Conservation (phyloP, 1,139 yeast species). For the Meyerozyma sp. region DNA sequence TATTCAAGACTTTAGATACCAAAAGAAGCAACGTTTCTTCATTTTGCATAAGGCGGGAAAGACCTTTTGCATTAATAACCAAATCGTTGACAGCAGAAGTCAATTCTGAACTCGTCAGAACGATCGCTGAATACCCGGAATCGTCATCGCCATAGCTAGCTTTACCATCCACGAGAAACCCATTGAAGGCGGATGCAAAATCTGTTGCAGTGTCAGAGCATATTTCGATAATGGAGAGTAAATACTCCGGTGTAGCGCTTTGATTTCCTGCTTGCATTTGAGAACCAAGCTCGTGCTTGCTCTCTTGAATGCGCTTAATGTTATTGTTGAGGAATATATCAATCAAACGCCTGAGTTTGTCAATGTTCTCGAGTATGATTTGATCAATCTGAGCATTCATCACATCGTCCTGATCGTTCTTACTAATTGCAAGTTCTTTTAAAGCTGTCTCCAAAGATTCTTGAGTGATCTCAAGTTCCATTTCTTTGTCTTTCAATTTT, state of each 20-base stretch:
- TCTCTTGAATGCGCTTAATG: slow-evolving; percentile 67
- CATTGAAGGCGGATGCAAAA: slow-evolving; percentile 75
- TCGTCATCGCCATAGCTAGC: slow-evolving; percentile 54
- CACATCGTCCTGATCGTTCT: slow-evolving; percentile 49
- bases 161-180: slow-evolving; percentile 73
- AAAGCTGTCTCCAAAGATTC: slow-evolving; percentile 77
- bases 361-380: slow-evolving; percentile 45
- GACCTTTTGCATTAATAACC: slow-evolving; percentile 66
- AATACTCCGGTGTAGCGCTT: slow-evolving; percentile 68
- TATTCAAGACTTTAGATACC: slow-evolving; percentile 56
- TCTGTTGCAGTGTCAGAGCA: slow-evolving; percentile 72
- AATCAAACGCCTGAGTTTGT: slow-evolving; percentile 51
- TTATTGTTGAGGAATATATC: slow-evolving; percentile 73
- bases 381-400: slow-evolving; percentile 57
- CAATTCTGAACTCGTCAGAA: slow-evolving; percentile 63
- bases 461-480: slow-evolving; percentile 74
- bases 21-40: slow-evolving; percentile 45
- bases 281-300: slow-evolving; percentile 66
- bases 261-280: slow-evolving; percentile 84
- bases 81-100: slow-evolving; percentile 63
- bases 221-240: slow-evolving; percentile 66
- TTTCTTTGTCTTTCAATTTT: slow-evolving; percentile 61
- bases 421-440: slow-evolving; percentile 52
- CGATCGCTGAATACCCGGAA: slow-evolving; percentile 47
- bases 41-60: slow-evolving; percentile 48